A percentile compares a stretch with the other conserved stretches of the same genome.
Conservation (phyloP, 768 basidiomycete species). For the Terana coerulea region DNA sequence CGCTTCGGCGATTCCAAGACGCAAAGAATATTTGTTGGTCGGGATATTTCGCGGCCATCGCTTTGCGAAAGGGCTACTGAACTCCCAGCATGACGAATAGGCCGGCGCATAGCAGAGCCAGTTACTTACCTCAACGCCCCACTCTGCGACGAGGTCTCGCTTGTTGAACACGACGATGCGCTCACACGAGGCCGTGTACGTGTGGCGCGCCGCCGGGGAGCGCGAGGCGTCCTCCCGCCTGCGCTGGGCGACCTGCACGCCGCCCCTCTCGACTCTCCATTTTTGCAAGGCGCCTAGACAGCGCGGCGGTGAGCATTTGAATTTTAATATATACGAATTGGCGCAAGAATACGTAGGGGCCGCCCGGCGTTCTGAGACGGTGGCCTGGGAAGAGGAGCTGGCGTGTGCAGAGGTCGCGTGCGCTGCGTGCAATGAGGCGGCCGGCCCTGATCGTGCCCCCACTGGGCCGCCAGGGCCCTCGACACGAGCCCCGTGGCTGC, state of each 20-base stretch:
- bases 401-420: neutral
- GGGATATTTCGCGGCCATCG: conserved; percentile 69
- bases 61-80: conserved; percentile 64
- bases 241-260: conserved; percentile 20
- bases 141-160: conserved; percentile 83
- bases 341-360: no score
- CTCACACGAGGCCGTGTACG: conserved; percentile 50
- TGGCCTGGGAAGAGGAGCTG: neutral
- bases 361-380: neutral
- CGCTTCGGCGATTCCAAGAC: conserved; percentile 63
- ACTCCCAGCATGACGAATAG: conserved; percentile 3
- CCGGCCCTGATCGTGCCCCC: no score
- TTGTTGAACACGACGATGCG: conserved; percentile 92
- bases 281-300: conserved; percentile 55
- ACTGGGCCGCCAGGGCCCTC: no score
- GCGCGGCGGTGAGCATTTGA: neutral
- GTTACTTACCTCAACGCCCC: conserved; percentile 76
- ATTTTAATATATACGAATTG: no score
- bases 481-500: no score
- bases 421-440: no score
- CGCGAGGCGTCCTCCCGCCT: neutral
- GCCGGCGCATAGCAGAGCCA: neutral
- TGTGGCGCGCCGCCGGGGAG: conserved; percentile 6
- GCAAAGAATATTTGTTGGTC: conserved; percentile 68
- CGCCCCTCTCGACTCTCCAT: conserved; percentile 66